Evolutionary conservation across 2,329 filamentous ascomycete genomes (phyloP), one percentile per base, ranked within the genome.

Genomic region (Cercospora berteroae): DNA sequence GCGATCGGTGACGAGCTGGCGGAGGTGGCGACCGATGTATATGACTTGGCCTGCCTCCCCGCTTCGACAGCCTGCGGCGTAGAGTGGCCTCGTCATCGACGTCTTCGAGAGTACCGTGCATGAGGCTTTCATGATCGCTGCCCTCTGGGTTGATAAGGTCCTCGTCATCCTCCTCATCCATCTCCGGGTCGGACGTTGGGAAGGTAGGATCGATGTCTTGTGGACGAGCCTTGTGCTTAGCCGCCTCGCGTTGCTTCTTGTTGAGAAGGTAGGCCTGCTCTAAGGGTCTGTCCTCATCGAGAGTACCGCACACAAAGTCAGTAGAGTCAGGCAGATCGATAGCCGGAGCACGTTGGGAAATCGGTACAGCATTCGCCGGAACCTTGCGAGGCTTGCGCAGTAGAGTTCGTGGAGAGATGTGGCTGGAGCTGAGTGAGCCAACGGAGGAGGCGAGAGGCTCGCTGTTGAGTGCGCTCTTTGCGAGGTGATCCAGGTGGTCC

Each of bases 191-290:
- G 0, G 94, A 97, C 0, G 93, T 94, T 0, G 95, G 95, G 78
- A 99, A 99, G 76, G 94, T 97, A 0, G 95, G 95, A 76, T 99
- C 95, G 68, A 97, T 96, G 74, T 98, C 95, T 77, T 98, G 95
- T n/a, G 95, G 94, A 31, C 94, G 92, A 31, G 88, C 78, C 70
- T 90, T 89, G 68, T 94, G 90, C 81, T 94, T 97, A 72, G 90
- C 89, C 57, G 89, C 89, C 73, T 93, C 90, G 72, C 91, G 89
- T 64, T 92, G 89, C 75, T 94, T 91, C 66, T 96, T 85, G 74
- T 91, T 93, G 2, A 92, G 91, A 65, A 96, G 86, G 78, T 97
- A 99, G 0, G 93, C 94, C 72, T 94, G 93, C 78, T 99, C 95
- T n/a, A 98, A 81, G 2, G 93, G 93, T 55, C 93, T 89, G 76